These are phyloP conservation scores for Teunomyces stri DNA, from an alignment of 805 yeast genomes.

Conservation along the genomic window DNA sequence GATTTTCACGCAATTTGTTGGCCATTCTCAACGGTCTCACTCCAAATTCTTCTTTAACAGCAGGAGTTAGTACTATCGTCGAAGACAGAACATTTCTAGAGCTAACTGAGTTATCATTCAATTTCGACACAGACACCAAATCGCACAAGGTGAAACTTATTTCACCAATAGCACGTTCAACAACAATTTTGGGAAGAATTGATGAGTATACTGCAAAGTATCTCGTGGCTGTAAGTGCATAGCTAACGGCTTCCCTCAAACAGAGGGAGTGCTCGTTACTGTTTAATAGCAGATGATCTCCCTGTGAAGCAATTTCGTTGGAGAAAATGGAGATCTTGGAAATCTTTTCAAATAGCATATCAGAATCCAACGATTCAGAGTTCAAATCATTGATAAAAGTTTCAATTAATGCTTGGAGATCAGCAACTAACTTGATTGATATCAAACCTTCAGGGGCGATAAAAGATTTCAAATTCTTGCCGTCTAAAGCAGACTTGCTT, in stretches of 20 bases:
- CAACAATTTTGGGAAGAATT: conserved; percentile 65
- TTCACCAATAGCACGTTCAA: conserved; percentile 76
- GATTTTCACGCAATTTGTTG: conserved; percentile 42
- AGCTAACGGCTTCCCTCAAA: conserved; percentile 67
- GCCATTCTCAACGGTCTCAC: conserved; percentile 72
- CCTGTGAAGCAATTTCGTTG: conserved; percentile 37
- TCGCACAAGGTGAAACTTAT: conserved; percentile 65
- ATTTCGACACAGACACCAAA: conserved; percentile 52
- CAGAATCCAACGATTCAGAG: conserved; percentile 27
- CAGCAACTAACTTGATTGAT: conserved; percentile 42
- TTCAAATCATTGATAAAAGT: conserved; percentile 37
- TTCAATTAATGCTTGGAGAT: conserved; percentile 50
- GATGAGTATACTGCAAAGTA: conserved; percentile 63
- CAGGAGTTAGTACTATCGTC: conserved; percentile 2
- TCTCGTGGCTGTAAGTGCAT: conserved; percentile 72
- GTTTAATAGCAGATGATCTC: conserved; percentile 21
- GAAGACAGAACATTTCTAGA: conserved; percentile 7
- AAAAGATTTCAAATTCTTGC: conserved; percentile 26
- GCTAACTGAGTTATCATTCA: conserved; percentile 20
- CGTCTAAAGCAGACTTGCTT: conserved; percentile 15
- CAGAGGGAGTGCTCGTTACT: conserved; percentile 43
- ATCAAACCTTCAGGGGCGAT: conserved; percentile 44
- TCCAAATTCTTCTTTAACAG: conserved; percentile 26
- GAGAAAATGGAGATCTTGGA: conserved; percentile 49
- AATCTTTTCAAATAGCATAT: conserved; percentile 49